phyloP scores from a whole-genome alignment of 129 eudicot species.

The Cynara cardunculus region DNA sequence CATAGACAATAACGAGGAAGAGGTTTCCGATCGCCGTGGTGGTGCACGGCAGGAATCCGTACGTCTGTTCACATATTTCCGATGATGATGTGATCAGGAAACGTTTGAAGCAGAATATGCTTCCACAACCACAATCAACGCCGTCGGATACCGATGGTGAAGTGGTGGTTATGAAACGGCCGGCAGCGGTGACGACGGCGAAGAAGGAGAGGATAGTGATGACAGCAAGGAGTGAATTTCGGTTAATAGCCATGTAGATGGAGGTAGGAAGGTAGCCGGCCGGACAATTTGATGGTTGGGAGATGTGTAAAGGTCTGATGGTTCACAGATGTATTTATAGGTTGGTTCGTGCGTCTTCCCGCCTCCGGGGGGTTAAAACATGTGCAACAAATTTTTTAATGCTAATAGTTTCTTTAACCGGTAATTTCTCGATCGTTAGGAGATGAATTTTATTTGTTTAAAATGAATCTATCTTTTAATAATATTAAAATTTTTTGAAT shows the following conservation, averaged over 20 bases:
- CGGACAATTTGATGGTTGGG: background rate
- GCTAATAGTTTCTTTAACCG: too few species aligned
- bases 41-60: slow-evolving; percentile 80
- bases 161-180: slow-evolving; percentile 38
- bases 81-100: slow-evolving; percentile 23
- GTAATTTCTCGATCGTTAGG: too few species aligned
- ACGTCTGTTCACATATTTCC: slow-evolving; percentile 60
- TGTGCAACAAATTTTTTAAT: too few species aligned
- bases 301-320: too few species aligned
- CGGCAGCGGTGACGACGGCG: slow-evolving; percentile 27
- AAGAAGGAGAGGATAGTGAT: slow-evolving; percentile 24
- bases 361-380: too few species aligned
- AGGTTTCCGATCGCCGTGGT: slow-evolving; percentile 51
- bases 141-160: slow-evolving; percentile 41
- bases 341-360: too few species aligned
- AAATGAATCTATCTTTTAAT: too few species aligned
- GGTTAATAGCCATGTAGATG: slow-evolving; percentile 28
- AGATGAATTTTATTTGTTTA: too few species aligned
- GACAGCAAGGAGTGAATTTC: slow-evolving; percentile 6
- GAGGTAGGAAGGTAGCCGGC: background rate
- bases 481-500: too few species aligned
- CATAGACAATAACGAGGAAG: slow-evolving; percentile 57
- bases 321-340: background rate
- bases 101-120: slow-evolving; percentile 22
- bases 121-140: background rate